Evolutionary conservation across 1,139 yeast species (phyloP).

Genomic region (Protomyces inouyei): DNA sequence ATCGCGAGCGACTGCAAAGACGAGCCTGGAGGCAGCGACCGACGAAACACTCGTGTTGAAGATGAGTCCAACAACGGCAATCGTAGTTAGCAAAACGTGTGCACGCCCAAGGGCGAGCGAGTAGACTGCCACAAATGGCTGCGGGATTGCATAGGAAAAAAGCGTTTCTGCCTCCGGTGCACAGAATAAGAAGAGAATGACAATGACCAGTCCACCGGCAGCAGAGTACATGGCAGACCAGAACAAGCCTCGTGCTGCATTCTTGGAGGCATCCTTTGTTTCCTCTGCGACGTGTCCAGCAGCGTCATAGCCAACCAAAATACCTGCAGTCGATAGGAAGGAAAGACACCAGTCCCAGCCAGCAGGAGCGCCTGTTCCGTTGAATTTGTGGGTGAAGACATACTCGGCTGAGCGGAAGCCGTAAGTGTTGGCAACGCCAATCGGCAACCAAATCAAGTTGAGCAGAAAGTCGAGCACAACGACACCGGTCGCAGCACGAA

Average conservation of each 20-base stretch:
- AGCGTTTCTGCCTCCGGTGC: slow-evolving; percentile 46
- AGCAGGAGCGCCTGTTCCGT: slow-evolving; percentile 51
- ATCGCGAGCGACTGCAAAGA: slow-evolving; percentile 37
- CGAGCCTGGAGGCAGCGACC: slow-evolving; percentile 37
- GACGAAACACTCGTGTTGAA: slow-evolving; percentile 35
- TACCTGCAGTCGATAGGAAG: slow-evolving; percentile 36
- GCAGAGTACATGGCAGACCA: slow-evolving; percentile 54
- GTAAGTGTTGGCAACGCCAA: slow-evolving; percentile 35
- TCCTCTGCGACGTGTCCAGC: slow-evolving; percentile 67
- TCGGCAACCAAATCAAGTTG: slow-evolving; percentile 37
- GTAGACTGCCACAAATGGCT: slow-evolving; percentile 36
- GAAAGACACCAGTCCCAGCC: slow-evolving; percentile 36
- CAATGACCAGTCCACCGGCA: slow-evolving; percentile 49
- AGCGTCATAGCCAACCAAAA: slow-evolving; percentile 52
- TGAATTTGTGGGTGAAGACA: slow-evolving; percentile 57
- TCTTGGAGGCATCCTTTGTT: slow-evolving; percentile 52
- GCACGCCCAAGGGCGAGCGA: slow-evolving; percentile 36
- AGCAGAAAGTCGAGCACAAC: slow-evolving; percentile 35
- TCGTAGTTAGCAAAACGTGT: slow-evolving; percentile 35
- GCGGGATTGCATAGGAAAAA: slow-evolving; percentile 35
- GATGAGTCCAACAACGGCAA: slow-evolving; percentile 33
- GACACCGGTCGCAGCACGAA: slow-evolving; percentile 33
- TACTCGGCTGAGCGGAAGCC: slow-evolving; percentile 50
- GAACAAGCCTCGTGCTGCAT: slow-evolving; percentile 57
- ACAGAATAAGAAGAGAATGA: slow-evolving; percentile 50